phyloP scores from a whole-genome alignment of 495 filamentous ascomycete species.

The Xylaria longipes region DNA sequence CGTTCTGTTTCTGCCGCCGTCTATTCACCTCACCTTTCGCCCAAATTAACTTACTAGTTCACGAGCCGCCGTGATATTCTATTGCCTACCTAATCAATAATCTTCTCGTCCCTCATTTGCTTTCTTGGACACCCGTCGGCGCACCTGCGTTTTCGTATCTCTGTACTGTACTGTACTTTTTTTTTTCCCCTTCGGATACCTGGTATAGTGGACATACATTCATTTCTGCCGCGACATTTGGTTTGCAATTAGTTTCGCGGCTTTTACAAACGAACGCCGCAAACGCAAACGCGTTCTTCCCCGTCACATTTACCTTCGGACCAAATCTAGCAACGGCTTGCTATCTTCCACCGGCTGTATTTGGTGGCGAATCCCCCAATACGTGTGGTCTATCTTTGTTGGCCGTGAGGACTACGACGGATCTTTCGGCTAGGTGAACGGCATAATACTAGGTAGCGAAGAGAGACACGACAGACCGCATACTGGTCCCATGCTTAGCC shows the following conservation, averaged over 20 bases:
- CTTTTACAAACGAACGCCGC: neutral
- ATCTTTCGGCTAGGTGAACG: neutral
- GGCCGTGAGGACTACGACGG: neutral
- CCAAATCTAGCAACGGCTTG: neutral
- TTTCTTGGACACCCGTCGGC: neutral
- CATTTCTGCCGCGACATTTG: neutral
- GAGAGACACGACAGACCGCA: neutral
- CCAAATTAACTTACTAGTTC: neutral
- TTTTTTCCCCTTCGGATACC: neutral
- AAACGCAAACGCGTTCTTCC: neutral
- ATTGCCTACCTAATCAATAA: conserved; percentile 20
- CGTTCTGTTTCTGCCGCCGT: neutral
- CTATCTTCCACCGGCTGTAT: neutral
- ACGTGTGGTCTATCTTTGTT: neutral
- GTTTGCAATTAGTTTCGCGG: conserved; percentile 1
- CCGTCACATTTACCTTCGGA: neutral
- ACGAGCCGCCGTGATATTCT: neutral
- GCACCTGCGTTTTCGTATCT: neutral
- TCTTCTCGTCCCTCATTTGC: neutral
- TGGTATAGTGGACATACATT: neutral
- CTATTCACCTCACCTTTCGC: neutral
- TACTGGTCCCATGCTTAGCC: neutral
- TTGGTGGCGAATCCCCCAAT: neutral
- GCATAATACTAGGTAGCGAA: neutral
- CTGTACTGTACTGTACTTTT: neutral